Base-by-base conservation (phyloP, 768 basidiomycete genomes). In the Xerocomus brunneocitrinus region DNA sequence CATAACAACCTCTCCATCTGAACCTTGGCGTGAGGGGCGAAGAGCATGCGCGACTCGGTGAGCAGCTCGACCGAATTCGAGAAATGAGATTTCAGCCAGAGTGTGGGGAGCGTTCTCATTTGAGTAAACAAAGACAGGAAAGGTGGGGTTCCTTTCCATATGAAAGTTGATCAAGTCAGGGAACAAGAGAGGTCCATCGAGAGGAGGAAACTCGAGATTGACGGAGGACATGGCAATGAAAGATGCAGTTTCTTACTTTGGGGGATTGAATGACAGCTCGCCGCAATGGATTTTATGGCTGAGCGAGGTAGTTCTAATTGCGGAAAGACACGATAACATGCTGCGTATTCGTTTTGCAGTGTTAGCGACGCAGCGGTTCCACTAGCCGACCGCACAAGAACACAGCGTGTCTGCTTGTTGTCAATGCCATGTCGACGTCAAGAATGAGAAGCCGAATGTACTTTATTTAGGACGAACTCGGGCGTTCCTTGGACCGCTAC, bases 1-100 rank as follows among this genome's bases (percentile, higher is more conserved):
- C 36, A 68, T 65, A 4, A 73, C 65, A 8, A 71, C 63, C 31
- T 65, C 50, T 9, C 65, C 63, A 32, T 67, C 62, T 1, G 45
- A 0, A 7, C 64, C 60, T 28, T 49, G 48, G n/a, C 56, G 54
- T 2, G 12, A 32, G 31, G 9, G 31, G 31, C 31, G 31, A 32
- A 32, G 31, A 5, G 31, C 31, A 32, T 32, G 31, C 12, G 31
- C 31, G 9, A 32, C 8, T 12, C 31, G 31, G 12, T 32, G 31
- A 10, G 31, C 31, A 32, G 31, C 31, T 10, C 31, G 31, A 32
- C 31, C 31, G 31, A 32, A 32, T 12, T 32, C 31, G 31, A 32
- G 31, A 32, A 32, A 32, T 12, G 31, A 32, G 31, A 32, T 31
- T 31, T 31, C 30, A 9, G 30, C 8, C 32, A 50, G 34, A 49